Conservation (phyloP, 768 basidiomycete genomes). For the Lactarius quietus region DNA sequence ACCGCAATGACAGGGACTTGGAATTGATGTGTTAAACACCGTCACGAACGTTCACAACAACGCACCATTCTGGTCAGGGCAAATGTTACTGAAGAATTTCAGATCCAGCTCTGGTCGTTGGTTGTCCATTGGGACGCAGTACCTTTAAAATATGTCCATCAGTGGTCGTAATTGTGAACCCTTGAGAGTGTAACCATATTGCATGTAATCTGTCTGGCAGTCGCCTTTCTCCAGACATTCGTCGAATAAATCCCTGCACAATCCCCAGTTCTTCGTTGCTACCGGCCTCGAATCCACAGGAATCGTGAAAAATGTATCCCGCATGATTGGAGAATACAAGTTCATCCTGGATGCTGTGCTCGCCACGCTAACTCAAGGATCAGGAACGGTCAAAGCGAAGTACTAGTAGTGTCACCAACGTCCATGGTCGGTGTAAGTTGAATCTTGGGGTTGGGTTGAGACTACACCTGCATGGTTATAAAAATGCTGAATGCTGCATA, state of each 20-base stretch:
- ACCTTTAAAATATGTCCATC: neutral
- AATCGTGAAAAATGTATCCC: neutral
- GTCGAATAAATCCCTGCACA: neutral
- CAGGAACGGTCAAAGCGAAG: neutral
- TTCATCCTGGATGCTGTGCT: neutral
- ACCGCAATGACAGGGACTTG: neutral
- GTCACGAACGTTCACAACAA: neutral
- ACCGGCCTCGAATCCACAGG: neutral
- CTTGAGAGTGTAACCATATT: neutral
- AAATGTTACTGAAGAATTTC: neutral
- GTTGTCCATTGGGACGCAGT: neutral
- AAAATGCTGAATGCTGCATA: too few species aligned
- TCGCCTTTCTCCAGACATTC: neutral
- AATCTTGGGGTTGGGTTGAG: neutral
- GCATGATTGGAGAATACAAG: neutral
- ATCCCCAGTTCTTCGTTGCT: neutral
- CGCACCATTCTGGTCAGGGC: neutral
- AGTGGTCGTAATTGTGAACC: neutral
- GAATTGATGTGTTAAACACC: neutral
- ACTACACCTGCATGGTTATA: neutral
- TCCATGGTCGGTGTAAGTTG: neutral
- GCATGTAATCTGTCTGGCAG: neutral
- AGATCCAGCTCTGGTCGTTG: neutral
- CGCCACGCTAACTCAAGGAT: neutral
- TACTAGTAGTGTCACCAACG: neutral